Percentiles rank a stretch among this genome's conserved stretches.
These are phyloP conservation scores for Epichloe elymi DNA, from an alignment of 2,329 filamentous ascomycete species.

Conservation along the genomic window DNA sequence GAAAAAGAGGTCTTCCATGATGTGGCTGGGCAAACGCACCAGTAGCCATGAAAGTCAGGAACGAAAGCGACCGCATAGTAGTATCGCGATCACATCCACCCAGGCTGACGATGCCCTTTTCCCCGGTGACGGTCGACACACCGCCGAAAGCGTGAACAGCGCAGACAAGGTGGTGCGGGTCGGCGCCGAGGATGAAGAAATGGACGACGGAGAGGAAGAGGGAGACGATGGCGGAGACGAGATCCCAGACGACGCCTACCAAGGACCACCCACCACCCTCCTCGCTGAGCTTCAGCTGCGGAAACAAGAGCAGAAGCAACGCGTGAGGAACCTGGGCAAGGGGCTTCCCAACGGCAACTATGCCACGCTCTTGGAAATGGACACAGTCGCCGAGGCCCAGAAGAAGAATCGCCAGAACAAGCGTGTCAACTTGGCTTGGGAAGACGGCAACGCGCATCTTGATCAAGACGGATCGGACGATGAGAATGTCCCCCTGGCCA, in stretches of 20 bases:
- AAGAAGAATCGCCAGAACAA: slow-evolving; percentile 59
- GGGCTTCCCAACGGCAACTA: slow-evolving; percentile 66
- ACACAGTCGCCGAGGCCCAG: slow-evolving; percentile 79
- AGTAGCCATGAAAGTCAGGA: slow-evolving; percentile 17
- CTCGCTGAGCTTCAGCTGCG: slow-evolving; percentile 84
- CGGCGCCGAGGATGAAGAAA: slow-evolving; percentile 16
- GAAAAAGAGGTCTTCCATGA: slow-evolving; percentile 38
- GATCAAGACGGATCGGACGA: slow-evolving; percentile 44
- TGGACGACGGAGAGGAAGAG: slow-evolving; percentile 19
- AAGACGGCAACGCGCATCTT: slow-evolving; percentile 45
- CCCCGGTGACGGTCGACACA: not conserved
- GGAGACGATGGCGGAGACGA: slow-evolving; percentile 28
- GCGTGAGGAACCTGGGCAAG: slow-evolving; percentile 51
- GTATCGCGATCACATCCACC: slow-evolving; percentile 11
- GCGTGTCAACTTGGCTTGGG: slow-evolving; percentile 83
- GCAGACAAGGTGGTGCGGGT: slow-evolving; percentile 5
- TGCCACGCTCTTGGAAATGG: slow-evolving; percentile 78
- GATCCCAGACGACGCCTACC: slow-evolving; percentile 37
- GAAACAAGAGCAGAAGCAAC: slow-evolving; percentile 74
- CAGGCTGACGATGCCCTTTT: slow-evolving; percentile 11
- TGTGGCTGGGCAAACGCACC: slow-evolving; percentile 31
- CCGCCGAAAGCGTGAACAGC: slow-evolving; percentile 1
- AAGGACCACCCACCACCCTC: slow-evolving; percentile 74
- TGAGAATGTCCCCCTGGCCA: slow-evolving; percentile 76
- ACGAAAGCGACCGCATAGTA: slow-evolving; percentile 12